Base-by-base conservation (phyloP, 2,329 filamentous ascomycete genomes). In the Apiospora malaysiana region DNA sequence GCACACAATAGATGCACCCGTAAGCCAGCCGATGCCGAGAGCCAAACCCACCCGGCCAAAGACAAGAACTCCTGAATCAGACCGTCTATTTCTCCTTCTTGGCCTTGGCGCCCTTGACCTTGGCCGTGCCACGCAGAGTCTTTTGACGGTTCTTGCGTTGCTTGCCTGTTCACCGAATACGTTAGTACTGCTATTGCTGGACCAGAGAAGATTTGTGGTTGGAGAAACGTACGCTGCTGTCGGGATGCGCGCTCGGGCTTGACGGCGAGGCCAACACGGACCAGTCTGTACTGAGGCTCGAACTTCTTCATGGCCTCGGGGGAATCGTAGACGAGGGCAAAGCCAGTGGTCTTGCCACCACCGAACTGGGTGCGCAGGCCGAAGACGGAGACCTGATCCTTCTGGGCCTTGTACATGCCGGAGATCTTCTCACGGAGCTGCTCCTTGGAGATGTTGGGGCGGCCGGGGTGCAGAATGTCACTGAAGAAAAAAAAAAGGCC, bases 131-230 rank as follows among this genome's bases (percentile, higher is more conserved):
- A 80, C 96, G 93, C 86, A 98, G 93, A 84, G 95, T 96, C 94
- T 99, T 98, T 88, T 93, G 91, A 86, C 95, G 92, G 94, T 99
- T 99, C 94, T 99, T 99, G 90, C 96, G 93, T 90, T 98, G 96
- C 91, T 99, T 99, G 92, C 95, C 95, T 98, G 87, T 89, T 79
- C 18, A 40, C 18, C 32, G 40, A 9, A 14, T n/a, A n/a, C n/a
- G 56, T 63, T 18, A 63, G 56, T 63, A 63, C 40, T 21, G 56
- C 3, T 63, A 63, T 63, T 21, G 56, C 3, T 63, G 56, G 32
- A 8, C 25, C 51, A 8, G 3, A 32, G 16, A 7, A 8, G 18
- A n/a, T 21, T 37, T 18, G 56, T 2, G 18, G n/a, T 69, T 45
- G 68, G 46, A 68, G 71, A 74, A 79, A 97, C 95, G 83, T 95